Evolutionary conservation across 2,329 filamentous ascomycete species (phyloP), one percentile per base, ranked within the genome.

Genomic region (Clonostachys rosea): DNA sequence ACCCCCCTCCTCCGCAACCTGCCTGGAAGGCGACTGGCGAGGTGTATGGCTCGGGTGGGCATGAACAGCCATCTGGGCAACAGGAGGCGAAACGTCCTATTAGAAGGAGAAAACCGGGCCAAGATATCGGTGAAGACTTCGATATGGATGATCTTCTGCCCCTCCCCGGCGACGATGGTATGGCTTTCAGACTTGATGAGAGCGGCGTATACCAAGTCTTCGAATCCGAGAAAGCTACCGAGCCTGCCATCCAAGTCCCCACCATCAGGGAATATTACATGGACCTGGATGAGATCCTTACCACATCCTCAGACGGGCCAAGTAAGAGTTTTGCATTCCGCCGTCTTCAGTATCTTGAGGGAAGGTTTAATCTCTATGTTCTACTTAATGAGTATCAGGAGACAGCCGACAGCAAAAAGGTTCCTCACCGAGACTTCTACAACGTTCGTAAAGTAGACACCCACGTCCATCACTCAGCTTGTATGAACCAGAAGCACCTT

Each of bases 401-500:
- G 67, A 94, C 95, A 45, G 92, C 94, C 49, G 94, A 99, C 71
- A 96, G 89, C 65, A 99, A 99, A 67, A 92, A 89, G 58, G 94
- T 97, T 47, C 94, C 94, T 4, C 94, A 99, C 67, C 84, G 94
- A 72, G 94, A 99, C 68, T 99, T 99, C 63, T 99, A 99, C 74
- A 99, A 99, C 62, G 94, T 99, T 43, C 82, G 94, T 62, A 99
- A 99, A 67, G 94, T 99, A 44, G 94, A 99, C 63, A 99, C 94
- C 9, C 94, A 99, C 76, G 94, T 99, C 57, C 94, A 99, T 64
- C 94, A 99, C 67, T 99, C 94, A 14, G 94, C 94, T 20, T 99
- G 94, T 65, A 99, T 99, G 94, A 99, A 99, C 63, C 94, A 99
- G 68, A 99, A 99, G 70, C 94, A 99, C 77, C 72, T 99, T 48